These are phyloP conservation scores for Parmelia sp. DNA, from an alignment of 495 filamentous ascomycete species.

Conservation along the genomic window DNA sequence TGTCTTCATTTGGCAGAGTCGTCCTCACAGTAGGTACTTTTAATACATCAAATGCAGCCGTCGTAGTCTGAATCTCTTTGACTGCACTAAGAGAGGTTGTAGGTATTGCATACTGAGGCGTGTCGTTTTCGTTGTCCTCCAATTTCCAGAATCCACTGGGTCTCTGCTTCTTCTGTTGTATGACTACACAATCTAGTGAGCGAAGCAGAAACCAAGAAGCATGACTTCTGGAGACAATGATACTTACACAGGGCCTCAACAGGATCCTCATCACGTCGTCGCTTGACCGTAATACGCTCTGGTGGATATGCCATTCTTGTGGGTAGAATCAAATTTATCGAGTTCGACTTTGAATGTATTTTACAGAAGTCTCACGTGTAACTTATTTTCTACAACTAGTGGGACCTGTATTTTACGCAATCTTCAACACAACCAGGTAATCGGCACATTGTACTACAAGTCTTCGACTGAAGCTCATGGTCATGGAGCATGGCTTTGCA, in stretches of 20 bases:
- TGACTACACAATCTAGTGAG: conserved; percentile 14
- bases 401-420: background rate
- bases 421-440: background rate
- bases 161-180: conserved; percentile 20
- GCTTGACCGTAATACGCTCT: conserved; percentile 51
- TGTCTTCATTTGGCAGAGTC: conserved; percentile 8
- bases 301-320: conserved; percentile 41
- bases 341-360: background rate
- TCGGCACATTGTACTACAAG: background rate
- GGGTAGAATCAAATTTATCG: background rate
- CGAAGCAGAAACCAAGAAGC: background rate
- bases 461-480: background rate
- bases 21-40: conserved; percentile 11
- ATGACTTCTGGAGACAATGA: background rate
- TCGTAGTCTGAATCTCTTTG: background rate
- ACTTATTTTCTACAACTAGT: background rate
- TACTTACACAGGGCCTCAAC: conserved; percentile 50
- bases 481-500: background rate
- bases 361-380: background rate
- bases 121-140: background rate
- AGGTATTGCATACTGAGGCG: background rate
- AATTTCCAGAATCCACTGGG: conserved; percentile 18
- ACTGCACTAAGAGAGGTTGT: background rate
- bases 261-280: conserved; percentile 51
- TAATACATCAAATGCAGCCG: background rate